Evolutionary conservation across 192 early-diverging fungal genomes (phyloP).

Genomic region (Rhizophlyctis rosea): DNA sequence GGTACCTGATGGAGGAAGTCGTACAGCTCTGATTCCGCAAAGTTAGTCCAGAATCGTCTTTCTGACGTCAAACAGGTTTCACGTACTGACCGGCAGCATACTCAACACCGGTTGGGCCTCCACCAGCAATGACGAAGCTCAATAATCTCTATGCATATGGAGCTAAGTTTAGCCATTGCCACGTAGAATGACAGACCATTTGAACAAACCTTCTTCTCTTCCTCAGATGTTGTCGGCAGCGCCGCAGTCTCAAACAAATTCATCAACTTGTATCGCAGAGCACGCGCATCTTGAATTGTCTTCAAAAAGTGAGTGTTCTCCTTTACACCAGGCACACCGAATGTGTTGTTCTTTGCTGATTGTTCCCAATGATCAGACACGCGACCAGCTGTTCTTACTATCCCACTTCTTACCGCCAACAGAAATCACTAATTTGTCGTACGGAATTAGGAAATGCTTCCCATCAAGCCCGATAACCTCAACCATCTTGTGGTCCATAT

Average conservation of each 20-base stretch:
- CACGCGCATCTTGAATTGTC: slow-evolving; percentile 61
- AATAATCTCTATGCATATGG: slow-evolving; percentile 47
- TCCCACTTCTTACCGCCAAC: slow-evolving; percentile 1
- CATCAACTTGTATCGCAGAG: slow-evolving; percentile 55
- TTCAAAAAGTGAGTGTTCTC: slow-evolving; percentile 64
- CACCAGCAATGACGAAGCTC: slow-evolving; percentile 71
- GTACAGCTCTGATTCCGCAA: slow-evolving; percentile 41
- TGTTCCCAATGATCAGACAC: slow-evolving; percentile 6
- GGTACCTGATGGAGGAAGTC: slow-evolving; percentile 52
- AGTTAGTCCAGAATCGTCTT: too few species aligned
- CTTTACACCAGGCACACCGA: slow-evolving; percentile 59
- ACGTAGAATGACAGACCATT: too few species aligned
- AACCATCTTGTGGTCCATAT: slow-evolving; percentile 27
- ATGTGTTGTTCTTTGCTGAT: slow-evolving; percentile 56
- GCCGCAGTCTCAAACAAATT: slow-evolving; percentile 65
- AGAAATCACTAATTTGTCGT: slow-evolving; percentile 28
- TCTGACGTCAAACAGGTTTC: too few species aligned
- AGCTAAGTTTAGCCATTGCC: too few species aligned
- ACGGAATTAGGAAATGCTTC: slow-evolving; percentile 28
- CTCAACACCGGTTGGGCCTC: slow-evolving; percentile 71
- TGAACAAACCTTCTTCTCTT: slow-evolving; percentile 53
- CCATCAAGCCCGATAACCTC: slow-evolving; percentile 16
- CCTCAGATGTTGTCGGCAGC: slow-evolving; percentile 55
- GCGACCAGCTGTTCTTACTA: neutral
- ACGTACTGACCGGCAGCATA: too few species aligned